Percentiles rank a stretch among this genome's conserved stretches.
Conservation (phyloP, 2,329 filamentous ascomycete genomes). For the Neofusicoccum cordaticola region DNA sequence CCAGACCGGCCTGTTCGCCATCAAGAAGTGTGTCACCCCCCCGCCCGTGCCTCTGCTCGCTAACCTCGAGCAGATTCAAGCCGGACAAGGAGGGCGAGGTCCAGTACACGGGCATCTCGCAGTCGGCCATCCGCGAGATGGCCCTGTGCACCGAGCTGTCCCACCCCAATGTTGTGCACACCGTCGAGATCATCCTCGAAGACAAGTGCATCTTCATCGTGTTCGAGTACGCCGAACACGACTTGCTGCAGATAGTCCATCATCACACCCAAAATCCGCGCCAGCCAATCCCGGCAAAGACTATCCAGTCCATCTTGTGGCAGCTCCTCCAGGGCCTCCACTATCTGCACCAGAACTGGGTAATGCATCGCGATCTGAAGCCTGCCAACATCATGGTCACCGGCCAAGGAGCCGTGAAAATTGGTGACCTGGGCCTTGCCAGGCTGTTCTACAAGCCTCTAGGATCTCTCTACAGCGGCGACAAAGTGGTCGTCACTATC, state of each 20-base stretch:
- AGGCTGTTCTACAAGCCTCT: constrained; percentile 92
- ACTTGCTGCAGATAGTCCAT: constrained; percentile 95
- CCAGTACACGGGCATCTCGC: constrained; percentile 95
- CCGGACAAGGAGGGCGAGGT: constrained; percentile 98
- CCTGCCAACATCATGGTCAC: constrained; percentile 99
- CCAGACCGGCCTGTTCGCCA: constrained; percentile 81
- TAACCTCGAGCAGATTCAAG: constrained; percentile 63
- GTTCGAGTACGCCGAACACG: constrained; percentile 97
- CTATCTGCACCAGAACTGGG: constrained; percentile 95
- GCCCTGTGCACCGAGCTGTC: constrained; percentile 88
- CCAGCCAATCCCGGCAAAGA: constrained; percentile 81
- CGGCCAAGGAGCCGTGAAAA: constrained; percentile 82
- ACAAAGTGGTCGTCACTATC: constrained; percentile 98
- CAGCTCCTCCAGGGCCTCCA: constrained; percentile 92
- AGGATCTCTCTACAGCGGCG: constrained; percentile 85
- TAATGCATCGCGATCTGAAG: constrained; percentile 93
- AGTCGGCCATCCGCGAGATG: constrained; percentile 97
- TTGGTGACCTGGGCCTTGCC: constrained; percentile 89
- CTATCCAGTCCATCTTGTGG: constrained; percentile 91
- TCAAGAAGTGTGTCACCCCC: constrained; percentile 73
- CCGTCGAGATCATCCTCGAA: constrained; percentile 94
- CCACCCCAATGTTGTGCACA: constrained; percentile 83
- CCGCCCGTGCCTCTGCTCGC: not conserved
- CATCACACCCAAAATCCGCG: constrained; percentile 89
- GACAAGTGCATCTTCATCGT: constrained; percentile 99